Percentiles rank a stretch among this genome's conserved stretches.
These are phyloP conservation scores for Articulospora tetracladia DNA, from an alignment of 495 filamentous ascomycete species.

Conservation along the genomic window DNA sequence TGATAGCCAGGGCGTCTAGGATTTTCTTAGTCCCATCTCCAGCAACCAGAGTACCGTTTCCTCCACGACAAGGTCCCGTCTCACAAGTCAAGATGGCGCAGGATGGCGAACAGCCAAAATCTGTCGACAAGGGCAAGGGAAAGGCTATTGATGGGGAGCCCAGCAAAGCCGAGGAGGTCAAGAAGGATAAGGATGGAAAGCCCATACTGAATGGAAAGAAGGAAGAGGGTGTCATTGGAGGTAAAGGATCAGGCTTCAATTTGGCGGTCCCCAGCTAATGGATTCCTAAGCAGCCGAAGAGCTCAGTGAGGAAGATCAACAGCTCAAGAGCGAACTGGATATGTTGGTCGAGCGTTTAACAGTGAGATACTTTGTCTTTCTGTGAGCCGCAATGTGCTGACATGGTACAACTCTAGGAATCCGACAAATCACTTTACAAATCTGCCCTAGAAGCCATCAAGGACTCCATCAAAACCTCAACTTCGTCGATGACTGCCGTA, in stretches of 20 bases:
- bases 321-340: slow-evolving; percentile 96
- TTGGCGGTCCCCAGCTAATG: slow-evolving; percentile 5
- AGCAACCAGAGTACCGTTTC: slow-evolving; percentile 1
- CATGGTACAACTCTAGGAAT: slow-evolving; percentile 61
- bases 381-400: slow-evolving; percentile 1
- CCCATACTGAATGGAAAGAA: slow-evolving; percentile 69
- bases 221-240: slow-evolving; percentile 44
- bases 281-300: slow-evolving; percentile 60
- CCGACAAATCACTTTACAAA: slow-evolving; percentile 83
- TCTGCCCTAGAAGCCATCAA: slow-evolving; percentile 93
- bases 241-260: slow-evolving; percentile 21
- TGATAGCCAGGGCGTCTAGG: not conserved
- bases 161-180: slow-evolving; percentile 62
- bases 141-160: slow-evolving; percentile 65
- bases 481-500: slow-evolving; percentile 98
- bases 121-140: slow-evolving; percentile 92
- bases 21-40: not conserved
- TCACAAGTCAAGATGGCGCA: slow-evolving; percentile 66
- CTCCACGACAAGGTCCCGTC: not conserved
- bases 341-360: slow-evolving; percentile 96
- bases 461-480: slow-evolving; percentile 96
- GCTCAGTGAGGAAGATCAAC: slow-evolving; percentile 95
- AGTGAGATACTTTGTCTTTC: slow-evolving; percentile 44
- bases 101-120: slow-evolving; percentile 80
- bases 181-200: slow-evolving; percentile 65